Conservation (phyloP, 2,329 filamentous ascomycete genomes). For the Fusarium kyushuense region DNA sequence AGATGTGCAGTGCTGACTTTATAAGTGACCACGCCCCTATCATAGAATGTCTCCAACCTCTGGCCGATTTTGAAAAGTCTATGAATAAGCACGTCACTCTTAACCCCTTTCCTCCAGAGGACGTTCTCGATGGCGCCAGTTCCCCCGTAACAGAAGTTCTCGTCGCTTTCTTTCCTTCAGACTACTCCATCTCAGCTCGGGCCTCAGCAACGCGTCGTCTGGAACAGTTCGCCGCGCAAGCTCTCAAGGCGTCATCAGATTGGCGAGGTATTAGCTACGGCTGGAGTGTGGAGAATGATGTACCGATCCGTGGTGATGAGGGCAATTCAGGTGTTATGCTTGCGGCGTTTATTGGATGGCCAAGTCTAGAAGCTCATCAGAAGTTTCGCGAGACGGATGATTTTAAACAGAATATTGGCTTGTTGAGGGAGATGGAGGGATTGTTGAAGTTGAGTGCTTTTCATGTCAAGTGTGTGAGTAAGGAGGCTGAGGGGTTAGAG, state of each 20-base stretch:
- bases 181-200: conserved; percentile 37
- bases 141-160: conserved; percentile 43
- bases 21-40: conserved; percentile 22
- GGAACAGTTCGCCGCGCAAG: conserved; percentile 30
- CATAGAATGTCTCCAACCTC: conserved; percentile 37
- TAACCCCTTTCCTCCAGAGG: conserved; percentile 39
- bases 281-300: conserved; percentile 52
- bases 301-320: conserved; percentile 48
- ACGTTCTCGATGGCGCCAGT: conserved; percentile 38
- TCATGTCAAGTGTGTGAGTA: conserved; percentile 41
- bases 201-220: conserved; percentile 35
- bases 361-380: conserved; percentile 54
- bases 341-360: conserved; percentile 53
- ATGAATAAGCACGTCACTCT: conserved; percentile 43
- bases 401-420: conserved; percentile 52
- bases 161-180: conserved; percentile 38
- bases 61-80: conserved; percentile 29
- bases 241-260: conserved; percentile 36
- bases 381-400: conserved; percentile 51
- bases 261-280: conserved; percentile 47
- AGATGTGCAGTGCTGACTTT: background rate
- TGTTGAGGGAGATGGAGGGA: conserved; percentile 43
- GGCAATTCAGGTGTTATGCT: conserved; percentile 44
- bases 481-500: conserved; percentile 13
- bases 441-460: conserved; percentile 41